Evolutionary conservation across 169 alveolate species (phyloP), one percentile per base, ranked within the genome.

Genomic region (Plasmodium malariae): DNA sequence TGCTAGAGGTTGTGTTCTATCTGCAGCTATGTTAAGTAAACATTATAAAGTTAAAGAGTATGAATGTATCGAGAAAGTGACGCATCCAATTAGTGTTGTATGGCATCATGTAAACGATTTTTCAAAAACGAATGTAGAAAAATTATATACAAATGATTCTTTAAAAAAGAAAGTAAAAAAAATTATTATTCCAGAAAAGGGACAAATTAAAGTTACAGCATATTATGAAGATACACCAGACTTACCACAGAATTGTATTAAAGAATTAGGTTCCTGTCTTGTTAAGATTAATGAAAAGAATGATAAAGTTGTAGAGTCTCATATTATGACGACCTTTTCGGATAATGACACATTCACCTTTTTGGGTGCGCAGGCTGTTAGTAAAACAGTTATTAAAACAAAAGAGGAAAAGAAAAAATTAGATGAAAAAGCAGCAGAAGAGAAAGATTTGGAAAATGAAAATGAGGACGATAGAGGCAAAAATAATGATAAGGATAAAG

Each of bases 1-100:
- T 7, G 99, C 99, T 9, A 96, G 99, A 85, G 99, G 99, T 1
- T 97, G 99, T 91, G 99, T 99, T 0, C 93, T 88, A 36, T 88
- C 93, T 26, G 96, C 94, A 17, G 96, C 96, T 12, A 92, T 94
- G 92, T 11, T 86, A 9, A 92, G 95, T 67, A 92, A 88, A 17
- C 92, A 88, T 73, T 94, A 94, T 70, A 88, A 92, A 73, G 96
- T 92, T 19, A 83, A 94, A 54, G 89, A 94, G 40, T 94, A 94
- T 80, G 78, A 72, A 59, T 92, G 80, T 32, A 74, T 92, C 1
- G 96, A 94, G 55, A 88, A 83, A 54, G 67, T 92, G 1, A 54
- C 88, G 0, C 92, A 93, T 24, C 96, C 96, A 7, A 73, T 94
- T 19, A 86, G 63, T 28, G 87, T 74, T 1, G 51, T 62, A 62